These are phyloP conservation scores for Fusarium tupiense DNA, from an alignment of 2,329 filamentous ascomycete species.

Conservation along the genomic window DNA sequence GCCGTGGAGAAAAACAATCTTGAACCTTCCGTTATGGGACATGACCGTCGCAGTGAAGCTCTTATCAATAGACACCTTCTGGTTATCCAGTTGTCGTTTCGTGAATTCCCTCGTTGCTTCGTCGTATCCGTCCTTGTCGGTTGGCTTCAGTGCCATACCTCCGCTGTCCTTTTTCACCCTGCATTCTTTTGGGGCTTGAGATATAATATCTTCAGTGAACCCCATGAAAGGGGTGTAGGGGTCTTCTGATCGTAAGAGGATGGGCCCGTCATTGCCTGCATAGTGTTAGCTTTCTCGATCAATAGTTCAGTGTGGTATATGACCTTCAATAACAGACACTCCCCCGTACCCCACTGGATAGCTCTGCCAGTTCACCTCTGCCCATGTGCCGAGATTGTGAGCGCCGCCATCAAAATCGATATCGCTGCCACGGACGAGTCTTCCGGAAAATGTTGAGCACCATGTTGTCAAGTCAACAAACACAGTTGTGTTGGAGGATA, in stretches of 20 bases:
- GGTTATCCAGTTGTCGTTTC: background rate
- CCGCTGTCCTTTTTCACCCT: conserved; percentile 17
- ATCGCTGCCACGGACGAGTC: conserved; percentile 27
- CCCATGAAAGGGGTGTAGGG: conserved; percentile 12
- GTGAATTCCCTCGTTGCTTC: conserved; percentile 21
- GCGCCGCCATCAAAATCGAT: conserved; percentile 19
- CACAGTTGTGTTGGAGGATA: conserved; percentile 25
- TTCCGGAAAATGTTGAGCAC: conserved; percentile 25
- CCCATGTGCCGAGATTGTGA: conserved; percentile 37
- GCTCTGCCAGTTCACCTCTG: conserved; percentile 26
- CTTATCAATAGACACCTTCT: conserved; percentile 25
- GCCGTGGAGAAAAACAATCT: conserved; percentile 15
- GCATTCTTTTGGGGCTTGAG: conserved; percentile 19
- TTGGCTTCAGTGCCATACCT: conserved; percentile 23
- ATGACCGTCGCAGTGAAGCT: conserved; percentile 22
- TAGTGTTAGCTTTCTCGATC: background rate
- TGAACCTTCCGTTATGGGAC: conserved; percentile 31
- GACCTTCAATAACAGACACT: conserved; percentile 36
- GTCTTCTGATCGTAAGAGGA: conserved; percentile 26
- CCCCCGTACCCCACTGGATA: conserved; percentile 29
- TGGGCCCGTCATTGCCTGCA: conserved; percentile 29
- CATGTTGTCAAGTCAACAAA: conserved; percentile 25
- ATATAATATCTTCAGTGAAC: conserved; percentile 17
- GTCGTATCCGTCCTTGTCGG: conserved; percentile 32
- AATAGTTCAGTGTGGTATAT: no score